Conservation (phyloP, 768 basidiomycete genomes). For the Tricholoma sp. region DNA sequence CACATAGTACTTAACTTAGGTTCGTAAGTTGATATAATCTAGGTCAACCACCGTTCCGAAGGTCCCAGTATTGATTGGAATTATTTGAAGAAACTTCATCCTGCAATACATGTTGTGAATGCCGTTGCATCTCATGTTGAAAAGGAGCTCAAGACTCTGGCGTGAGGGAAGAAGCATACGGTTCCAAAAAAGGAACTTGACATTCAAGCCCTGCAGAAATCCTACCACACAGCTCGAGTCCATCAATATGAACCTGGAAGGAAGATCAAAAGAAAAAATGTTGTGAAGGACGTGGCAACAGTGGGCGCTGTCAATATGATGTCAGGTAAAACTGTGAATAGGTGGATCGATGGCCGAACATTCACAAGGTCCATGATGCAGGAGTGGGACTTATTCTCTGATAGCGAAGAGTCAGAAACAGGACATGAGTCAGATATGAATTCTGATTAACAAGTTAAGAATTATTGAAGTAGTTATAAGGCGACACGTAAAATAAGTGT, state of each 20-base stretch:
- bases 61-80: slow-evolving; percentile 29
- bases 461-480: neutral
- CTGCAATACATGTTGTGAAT: slow-evolving; percentile 26
- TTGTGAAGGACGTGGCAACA: neutral
- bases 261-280: neutral
- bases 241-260: slow-evolving; percentile 16
- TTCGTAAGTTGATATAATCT: no score
- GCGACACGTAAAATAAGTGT: neutral
- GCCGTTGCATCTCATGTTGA: slow-evolving; percentile 22
- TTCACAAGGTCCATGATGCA: neutral
- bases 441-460: neutral
- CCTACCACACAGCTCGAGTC: slow-evolving; percentile 15
- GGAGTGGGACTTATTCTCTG: neutral
- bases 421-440: neutral
- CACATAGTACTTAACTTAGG: no score
- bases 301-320: slow-evolving; percentile 13
- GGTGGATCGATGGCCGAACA: slow-evolving; percentile 16
- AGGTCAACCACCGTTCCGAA: slow-evolving; percentile 25
- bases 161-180: slow-evolving; percentile 23
- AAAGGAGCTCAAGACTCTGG: slow-evolving; percentile 18
- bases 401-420: neutral
- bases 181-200: slow-evolving; percentile 17
- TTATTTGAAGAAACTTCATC: slow-evolving; percentile 26
- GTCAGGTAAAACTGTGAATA: slow-evolving; percentile 5
- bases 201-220: slow-evolving; percentile 13